Evolutionary conservation across 768 basidiomycete species (phyloP), one percentile per base, ranked within the genome.

Genomic region (Neoboletus brunneissimus): DNA sequence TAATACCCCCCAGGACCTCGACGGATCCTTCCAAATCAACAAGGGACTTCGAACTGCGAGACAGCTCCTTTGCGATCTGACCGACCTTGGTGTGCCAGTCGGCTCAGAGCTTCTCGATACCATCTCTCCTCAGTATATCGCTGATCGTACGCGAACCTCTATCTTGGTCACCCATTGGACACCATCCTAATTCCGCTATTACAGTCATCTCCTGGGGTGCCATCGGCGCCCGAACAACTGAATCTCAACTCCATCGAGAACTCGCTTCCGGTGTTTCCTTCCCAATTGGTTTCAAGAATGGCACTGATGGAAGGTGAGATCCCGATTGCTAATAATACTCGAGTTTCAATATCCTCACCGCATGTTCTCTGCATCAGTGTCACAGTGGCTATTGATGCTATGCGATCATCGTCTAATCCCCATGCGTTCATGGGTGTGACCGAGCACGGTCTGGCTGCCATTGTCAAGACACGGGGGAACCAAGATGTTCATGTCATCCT

Each of bases 211-310:
- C 88, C 52, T 96, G 94, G 94, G 94, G 93, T 41, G 94, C 96
- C 9, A 98, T 99, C 61, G 96, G 97, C 25, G 97, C 97, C 2
- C 83, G 97, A 51, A 98, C 97, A 1, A 99, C 97, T 37, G 97
- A 99, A 73, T 92, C 90, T 4, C 96, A 98, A 73, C 85, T 99
- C 9, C 97, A 98, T 68, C 87, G 97, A 56, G 97, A 98, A 73
- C 87, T 98, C 44, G 94, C 94, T 5, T 94, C 90, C 4, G 96
- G 95, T 67, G 88, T 91, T 25, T 97, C 95, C 50, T 98, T 97
- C 87, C 95, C 97, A 22, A 93, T 98, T 61, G 92, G 94, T 10
- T 99, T 99, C 86, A 99, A 99, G 75, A 99, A 99, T 71, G 96
- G 97, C 52, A 99, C 97, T 4, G 96, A 98, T 72, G 97, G 97